Conservation (phyloP, 169 alveolate genomes). For the Fabrea salina region DNA sequence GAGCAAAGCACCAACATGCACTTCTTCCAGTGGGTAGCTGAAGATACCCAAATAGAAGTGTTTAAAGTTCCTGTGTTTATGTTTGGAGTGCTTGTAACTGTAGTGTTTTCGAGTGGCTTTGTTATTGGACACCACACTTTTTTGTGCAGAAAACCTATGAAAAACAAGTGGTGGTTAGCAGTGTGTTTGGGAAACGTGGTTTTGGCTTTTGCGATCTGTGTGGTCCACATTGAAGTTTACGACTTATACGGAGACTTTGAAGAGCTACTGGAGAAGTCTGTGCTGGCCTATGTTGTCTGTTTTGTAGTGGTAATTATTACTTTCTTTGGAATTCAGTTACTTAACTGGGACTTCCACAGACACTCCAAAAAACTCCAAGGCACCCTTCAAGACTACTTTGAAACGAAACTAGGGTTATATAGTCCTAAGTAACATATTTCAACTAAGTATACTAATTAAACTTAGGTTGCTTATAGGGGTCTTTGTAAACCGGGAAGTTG, state of each 20-base stretch:
- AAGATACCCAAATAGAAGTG: too few relatives aligned
- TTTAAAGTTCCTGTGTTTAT: too few relatives aligned
- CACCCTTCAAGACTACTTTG: neutral
- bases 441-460: too few relatives aligned
- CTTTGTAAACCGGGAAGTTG: conserved; percentile 9
- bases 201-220: neutral
- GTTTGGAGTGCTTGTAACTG: too few relatives aligned
- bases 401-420: conserved; percentile 19
- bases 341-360: neutral
- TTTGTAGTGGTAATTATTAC: neutral
- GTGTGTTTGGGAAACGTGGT: neutral
- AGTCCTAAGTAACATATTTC: conserved; percentile 9
- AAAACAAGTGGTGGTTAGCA: neutral
- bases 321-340: neutral
- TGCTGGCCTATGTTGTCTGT: neutral
- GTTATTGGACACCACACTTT: conserved; percentile 9
- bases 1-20: neutral
- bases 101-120: too few relatives aligned
- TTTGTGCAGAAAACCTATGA: neutral
- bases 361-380: neutral
- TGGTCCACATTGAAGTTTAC: conserved; percentile 6
- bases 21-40: conserved; percentile 1
- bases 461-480: too few relatives aligned
- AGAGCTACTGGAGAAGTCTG: neutral
- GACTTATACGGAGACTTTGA: neutral